Percentiles rank a stretch among this genome's conserved stretches.
Conservation (phyloP, 441 rosid genomes). For the Pelargonium fulgidum region DNA sequence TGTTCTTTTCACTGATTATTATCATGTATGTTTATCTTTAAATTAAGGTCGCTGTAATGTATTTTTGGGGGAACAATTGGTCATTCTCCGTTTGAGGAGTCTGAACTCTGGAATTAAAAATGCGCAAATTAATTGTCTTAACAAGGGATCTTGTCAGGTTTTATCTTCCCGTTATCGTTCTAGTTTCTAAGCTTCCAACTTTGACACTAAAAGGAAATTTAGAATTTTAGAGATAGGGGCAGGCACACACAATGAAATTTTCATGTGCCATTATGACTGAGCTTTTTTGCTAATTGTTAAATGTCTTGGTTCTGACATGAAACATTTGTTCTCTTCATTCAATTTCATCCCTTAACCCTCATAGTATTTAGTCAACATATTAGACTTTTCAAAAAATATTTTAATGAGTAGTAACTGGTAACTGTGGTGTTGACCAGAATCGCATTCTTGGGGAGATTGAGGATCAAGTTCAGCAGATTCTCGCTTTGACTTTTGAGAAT, state of each 20-base stretch:
- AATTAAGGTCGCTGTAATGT: neutral
- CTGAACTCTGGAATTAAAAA: neutral
- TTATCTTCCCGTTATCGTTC: neutral
- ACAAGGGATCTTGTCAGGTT: neutral
- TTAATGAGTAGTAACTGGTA: conserved; percentile 14
- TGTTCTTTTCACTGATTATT: neutral
- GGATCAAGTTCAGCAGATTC: conserved; percentile 93
- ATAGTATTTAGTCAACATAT: conserved; percentile 7
- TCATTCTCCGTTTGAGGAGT: neutral
- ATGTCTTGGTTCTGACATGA: too few relatives aligned
- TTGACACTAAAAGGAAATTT: too few relatives aligned
- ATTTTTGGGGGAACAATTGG: neutral
- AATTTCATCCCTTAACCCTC: neutral
- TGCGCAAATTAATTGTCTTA: too few relatives aligned
- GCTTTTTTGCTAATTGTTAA: too few relatives aligned
- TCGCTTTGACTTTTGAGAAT: conserved; percentile 73
- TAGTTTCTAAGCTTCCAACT: too few relatives aligned
- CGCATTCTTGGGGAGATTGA: conserved; percentile 84
- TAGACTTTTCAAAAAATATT: neutral
- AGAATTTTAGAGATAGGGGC: too few relatives aligned
- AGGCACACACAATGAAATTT: too few relatives aligned
- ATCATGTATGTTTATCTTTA: neutral
- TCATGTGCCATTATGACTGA: too few relatives aligned
- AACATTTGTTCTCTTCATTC: neutral
- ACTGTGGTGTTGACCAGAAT: conserved; percentile 43